These are phyloP conservation scores for Citrus unshiu DNA, from an alignment of 345 rosid genomes.

Conservation along the genomic window DNA sequence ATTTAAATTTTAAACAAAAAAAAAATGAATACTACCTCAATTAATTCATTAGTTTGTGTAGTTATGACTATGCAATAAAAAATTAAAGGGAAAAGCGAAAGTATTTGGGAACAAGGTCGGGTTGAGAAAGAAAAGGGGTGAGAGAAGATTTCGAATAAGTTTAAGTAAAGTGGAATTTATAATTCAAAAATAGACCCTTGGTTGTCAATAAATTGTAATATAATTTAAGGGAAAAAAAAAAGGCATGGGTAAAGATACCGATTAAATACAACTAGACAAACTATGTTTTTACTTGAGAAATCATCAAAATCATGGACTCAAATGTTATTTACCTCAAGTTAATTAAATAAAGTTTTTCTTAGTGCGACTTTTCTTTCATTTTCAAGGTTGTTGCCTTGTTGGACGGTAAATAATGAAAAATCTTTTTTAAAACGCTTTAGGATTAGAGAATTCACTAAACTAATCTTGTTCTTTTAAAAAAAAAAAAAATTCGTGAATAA, in stretches of 20 bases:
- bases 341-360: too few relatives aligned
- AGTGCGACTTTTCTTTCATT: background rate
- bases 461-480: too few relatives aligned
- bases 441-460: too few relatives aligned
- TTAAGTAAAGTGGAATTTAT: too few relatives aligned
- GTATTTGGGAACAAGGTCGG: background rate
- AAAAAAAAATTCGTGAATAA: background rate
- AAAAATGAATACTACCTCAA: too few relatives aligned
- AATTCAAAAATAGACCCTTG: background rate
- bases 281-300: background rate
- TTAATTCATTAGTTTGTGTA: background rate
- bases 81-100: background rate
- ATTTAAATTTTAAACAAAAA: too few relatives aligned
- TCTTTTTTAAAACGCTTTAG: too few relatives aligned
- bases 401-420: background rate
- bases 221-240: too few relatives aligned
- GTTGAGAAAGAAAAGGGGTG: background rate
- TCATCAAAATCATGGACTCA: background rate
- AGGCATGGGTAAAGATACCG: too few relatives aligned
- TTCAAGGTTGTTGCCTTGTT: background rate
- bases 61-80: background rate
- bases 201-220: background rate
- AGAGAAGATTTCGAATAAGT: too few relatives aligned
- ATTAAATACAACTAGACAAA: background rate
- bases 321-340: background rate